These are phyloP conservation scores for Catharanthus roseus DNA, from an alignment of 257 asterid genomes.

Conservation along the genomic window DNA sequence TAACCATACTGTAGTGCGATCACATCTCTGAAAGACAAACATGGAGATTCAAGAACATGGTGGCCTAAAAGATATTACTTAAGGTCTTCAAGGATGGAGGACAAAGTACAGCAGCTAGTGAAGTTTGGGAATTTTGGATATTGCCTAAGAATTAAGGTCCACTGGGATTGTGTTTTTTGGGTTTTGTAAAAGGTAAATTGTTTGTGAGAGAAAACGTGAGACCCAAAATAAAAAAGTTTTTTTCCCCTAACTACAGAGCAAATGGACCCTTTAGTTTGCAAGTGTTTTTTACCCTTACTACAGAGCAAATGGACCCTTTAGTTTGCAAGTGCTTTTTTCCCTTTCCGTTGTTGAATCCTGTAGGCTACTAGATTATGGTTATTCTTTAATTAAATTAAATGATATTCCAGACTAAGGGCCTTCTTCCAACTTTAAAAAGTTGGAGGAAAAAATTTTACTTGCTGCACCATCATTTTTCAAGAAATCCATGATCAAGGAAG, in stretches of 20 bases:
- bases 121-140: background rate
- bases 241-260: too few relatives aligned
- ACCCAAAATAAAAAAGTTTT: too few relatives aligned
- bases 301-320: too few relatives aligned
- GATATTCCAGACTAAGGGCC: background rate
- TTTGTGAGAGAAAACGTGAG: too few relatives aligned
- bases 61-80: background rate
- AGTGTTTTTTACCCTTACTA: too few relatives aligned
- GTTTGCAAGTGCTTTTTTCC: too few relatives aligned
- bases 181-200: too few relatives aligned
- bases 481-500: background rate
- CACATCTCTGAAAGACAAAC: background rate
- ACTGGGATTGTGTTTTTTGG: too few relatives aligned
- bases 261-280: too few relatives aligned
- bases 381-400: background rate
- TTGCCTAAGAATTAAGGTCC: too few relatives aligned
- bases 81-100: background rate
- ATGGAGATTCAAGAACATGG: background rate
- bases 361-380: background rate
- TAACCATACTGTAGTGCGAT: background rate
- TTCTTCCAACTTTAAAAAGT: background rate
- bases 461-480: background rate
- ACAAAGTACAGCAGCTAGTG: background rate
- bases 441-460: background rate
- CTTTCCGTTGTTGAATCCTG: too few relatives aligned